Base-by-base conservation (phyloP, 805 yeast species). In the Pichia gijzeniarum region DNA sequence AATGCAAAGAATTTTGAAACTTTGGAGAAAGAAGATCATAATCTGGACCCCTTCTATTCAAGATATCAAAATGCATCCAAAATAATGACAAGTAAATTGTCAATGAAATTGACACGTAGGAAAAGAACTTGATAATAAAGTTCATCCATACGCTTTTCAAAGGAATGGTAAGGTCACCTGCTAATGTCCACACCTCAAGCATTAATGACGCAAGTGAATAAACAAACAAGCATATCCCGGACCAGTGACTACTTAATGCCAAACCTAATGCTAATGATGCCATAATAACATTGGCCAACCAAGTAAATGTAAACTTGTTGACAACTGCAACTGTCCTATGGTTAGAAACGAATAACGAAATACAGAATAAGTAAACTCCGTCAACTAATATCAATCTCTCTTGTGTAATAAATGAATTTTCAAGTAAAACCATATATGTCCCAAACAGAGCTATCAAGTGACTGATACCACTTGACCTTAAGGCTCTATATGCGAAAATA, bases 121-220 rank as follows among this genome's bases (percentile, higher is more conserved):
- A 64, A 14, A 67, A 45, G 0, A 69, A 52, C 33, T 82, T 70
- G 18, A 61, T 49, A 6, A 42, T 14, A 0, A 61, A 18, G 16
- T 73, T 56, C 54, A 76, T 79, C 44, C 62, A 65, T 16, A 65
- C 50, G 50, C 79, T 65, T 20, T 54, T 41, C 8, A 67, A 61
- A 1, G 75, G 36, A 3, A 82, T 68, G 4, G 66, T 62, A 28
- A 84, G 60, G 61, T 91, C 96, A 13, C 93, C 95, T 33, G 83
- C 59, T 12, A 77, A 55, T 49, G 62, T 60, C 96, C 96, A 89
- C 38, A 82, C 61, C 49, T 79, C 78, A 47, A 72, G 43, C 13
- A 41, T 25, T 2, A 49, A 22, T 10, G 47, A 40, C n/a, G 32
- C 33, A 17, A 48, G 21, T 10, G 50, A 33, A 37, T 51, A 52